phyloP scores from a whole-genome alignment of 106 monocot species.

The Chionographis japonica region DNA sequence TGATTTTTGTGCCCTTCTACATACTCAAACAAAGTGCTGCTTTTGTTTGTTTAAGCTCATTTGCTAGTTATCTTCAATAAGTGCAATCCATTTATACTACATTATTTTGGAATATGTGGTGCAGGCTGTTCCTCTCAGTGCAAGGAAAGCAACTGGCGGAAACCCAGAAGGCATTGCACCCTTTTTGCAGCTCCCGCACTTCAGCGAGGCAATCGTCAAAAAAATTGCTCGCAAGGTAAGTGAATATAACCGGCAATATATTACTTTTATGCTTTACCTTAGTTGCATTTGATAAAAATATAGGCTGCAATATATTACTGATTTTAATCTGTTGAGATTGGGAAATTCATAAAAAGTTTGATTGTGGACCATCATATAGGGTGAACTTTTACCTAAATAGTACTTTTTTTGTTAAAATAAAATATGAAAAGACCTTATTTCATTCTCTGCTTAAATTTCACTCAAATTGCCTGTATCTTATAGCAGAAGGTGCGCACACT shows the following conservation, averaged over 20 bases:
- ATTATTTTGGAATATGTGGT: not conserved
- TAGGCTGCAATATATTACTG: no score
- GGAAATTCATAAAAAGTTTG: no score
- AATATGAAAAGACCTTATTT: not conserved
- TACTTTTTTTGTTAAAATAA: no score
- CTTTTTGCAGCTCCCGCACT: constrained; percentile 92
- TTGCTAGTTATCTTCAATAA: no score
- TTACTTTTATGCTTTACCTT: not conserved
- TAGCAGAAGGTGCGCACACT: constrained; percentile 72
- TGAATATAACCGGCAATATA: not conserved
- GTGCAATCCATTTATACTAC: not conserved
- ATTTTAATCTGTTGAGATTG: no score
- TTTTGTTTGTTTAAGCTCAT: no score
- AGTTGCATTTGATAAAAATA: no score
- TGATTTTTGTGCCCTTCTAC: no score
- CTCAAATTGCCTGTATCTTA: no score
- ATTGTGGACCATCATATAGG: no score
- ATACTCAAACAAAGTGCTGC: no score
- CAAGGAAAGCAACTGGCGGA: constrained; percentile 73
- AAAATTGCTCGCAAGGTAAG: constrained; percentile 81
- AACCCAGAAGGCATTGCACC: constrained; percentile 80
- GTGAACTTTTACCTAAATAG: no score
- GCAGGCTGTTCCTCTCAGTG: constrained; percentile 91
- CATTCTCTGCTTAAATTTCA: not conserved
- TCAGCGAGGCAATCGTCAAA: constrained; percentile 70